These are phyloP conservation scores for Spathaspora sp. DNA, from an alignment of 1,139 yeast genomes.

Conservation along the genomic window DNA sequence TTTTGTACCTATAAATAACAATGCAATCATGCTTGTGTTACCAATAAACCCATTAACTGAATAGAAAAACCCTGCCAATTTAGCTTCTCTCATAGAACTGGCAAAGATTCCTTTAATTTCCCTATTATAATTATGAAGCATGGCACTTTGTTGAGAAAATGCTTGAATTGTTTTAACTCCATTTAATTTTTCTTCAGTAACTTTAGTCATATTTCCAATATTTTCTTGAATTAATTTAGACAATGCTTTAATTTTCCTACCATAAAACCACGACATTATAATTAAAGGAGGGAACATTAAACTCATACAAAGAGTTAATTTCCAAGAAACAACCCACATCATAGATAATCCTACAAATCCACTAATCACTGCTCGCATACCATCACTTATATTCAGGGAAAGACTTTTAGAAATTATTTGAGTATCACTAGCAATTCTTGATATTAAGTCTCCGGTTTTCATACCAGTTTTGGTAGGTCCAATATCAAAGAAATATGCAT, in stretches of 20 bases:
- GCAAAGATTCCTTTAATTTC: slow-evolving; percentile 74
- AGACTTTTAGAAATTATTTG: slow-evolving; percentile 85
- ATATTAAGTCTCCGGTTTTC: slow-evolving; percentile 91
- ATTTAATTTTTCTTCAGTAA: slow-evolving; percentile 86
- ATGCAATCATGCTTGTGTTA: slow-evolving; percentile 72
- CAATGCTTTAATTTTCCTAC: slow-evolving; percentile 71
- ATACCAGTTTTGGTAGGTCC: slow-evolving; percentile 50
- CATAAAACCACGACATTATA: slow-evolving; percentile 74
- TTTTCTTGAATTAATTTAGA: slow-evolving; percentile 82
- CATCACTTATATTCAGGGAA: slow-evolving; percentile 90
- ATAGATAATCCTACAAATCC: slow-evolving; percentile 78
- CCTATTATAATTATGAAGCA: slow-evolving; percentile 49
- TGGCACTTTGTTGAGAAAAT: slow-evolving; percentile 75
- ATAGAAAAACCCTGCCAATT: slow-evolving; percentile 71
- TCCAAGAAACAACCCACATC: slow-evolving; percentile 87
- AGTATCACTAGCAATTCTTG: slow-evolving; percentile 85
- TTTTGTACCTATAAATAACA: slow-evolving; percentile 78
- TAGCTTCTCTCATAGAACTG: slow-evolving; percentile 79
- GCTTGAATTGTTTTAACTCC: slow-evolving; percentile 86
- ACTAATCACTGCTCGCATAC: slow-evolving; percentile 74
- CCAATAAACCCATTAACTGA: slow-evolving; percentile 82
- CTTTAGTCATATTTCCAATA: slow-evolving; percentile 82
- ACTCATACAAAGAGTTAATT: slow-evolving; percentile 73
- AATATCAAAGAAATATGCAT: slow-evolving; percentile 88
- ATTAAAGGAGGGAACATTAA: slow-evolving; percentile 81